Conservation (phyloP, 805 yeast species). For the Candida maltosa region DNA sequence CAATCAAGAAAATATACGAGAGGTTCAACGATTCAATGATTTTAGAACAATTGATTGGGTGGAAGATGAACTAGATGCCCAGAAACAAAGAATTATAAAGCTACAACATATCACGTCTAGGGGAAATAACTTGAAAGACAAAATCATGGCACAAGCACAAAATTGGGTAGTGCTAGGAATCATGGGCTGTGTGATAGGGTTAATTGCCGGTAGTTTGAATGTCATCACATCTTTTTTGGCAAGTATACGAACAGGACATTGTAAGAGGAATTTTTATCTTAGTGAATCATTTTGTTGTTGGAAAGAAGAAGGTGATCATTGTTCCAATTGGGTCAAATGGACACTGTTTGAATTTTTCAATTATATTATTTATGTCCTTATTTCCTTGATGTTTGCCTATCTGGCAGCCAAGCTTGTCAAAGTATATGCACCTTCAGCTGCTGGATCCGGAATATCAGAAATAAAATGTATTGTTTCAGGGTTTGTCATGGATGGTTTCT, state of each 20-base stretch:
- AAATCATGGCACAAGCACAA: constrained; percentile 37
- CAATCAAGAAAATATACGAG: constrained; percentile 30
- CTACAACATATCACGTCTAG: constrained; percentile 9
- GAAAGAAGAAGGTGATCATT: constrained; percentile 48
- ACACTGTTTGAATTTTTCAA: constrained; percentile 39
- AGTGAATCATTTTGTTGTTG: constrained; percentile 81
- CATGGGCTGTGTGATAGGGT: constrained; percentile 77
- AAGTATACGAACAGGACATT: constrained; percentile 74
- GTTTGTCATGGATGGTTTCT: constrained; percentile 72
- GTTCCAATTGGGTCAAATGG: constrained; percentile 74
- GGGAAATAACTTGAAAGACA: constrained; percentile 14
- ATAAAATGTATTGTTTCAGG: constrained; percentile 94
- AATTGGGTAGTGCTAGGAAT: constrained; percentile 73
- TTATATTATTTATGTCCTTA: constrained; percentile 55
- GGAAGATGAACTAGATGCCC: constrained; percentile 53
- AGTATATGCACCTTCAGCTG: constrained; percentile 79
- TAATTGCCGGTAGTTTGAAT: constrained; percentile 78
- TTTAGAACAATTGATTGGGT: constrained; percentile 72
- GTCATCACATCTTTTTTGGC: constrained; percentile 86
- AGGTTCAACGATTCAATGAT: constrained; percentile 52
- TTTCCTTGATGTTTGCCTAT: constrained; percentile 61
- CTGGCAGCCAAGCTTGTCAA: constrained; percentile 68
- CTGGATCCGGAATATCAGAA: constrained; percentile 97
- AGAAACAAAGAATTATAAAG: constrained; percentile 28
- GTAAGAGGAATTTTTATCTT: constrained; percentile 65